Evolutionary conservation across 768 basidiomycete species (phyloP).

Genomic region (Termitomyces sp.): DNA sequence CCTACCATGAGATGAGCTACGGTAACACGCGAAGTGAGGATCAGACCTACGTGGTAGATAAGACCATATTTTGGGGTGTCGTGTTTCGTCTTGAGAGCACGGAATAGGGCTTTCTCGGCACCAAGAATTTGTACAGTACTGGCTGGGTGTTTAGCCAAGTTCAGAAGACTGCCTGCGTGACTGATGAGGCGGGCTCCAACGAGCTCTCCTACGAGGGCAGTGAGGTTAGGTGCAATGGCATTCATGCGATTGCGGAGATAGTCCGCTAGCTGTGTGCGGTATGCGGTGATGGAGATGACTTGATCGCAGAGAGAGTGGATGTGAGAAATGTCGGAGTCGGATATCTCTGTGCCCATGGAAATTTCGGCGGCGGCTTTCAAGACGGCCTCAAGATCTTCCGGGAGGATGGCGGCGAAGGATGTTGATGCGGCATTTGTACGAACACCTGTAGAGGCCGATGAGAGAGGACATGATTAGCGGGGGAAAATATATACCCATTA

Average conservation of each 20-base stretch:
- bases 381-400: slow-evolving; percentile 94
- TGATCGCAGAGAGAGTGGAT: slow-evolving; percentile 97
- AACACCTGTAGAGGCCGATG: slow-evolving; percentile 52
- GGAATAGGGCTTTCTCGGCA: slow-evolving; percentile 96
- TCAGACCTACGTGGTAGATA: slow-evolving; percentile 86
- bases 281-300: slow-evolving; percentile 92
- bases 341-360: slow-evolving; percentile 99
- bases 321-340: slow-evolving; percentile 93
- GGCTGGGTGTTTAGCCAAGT: slow-evolving; percentile 94
- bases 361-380: slow-evolving; percentile 95
- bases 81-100: slow-evolving; percentile 97
- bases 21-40: neutral
- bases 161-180: slow-evolving; percentile 93
- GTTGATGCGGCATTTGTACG: slow-evolving; percentile 89
- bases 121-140: slow-evolving; percentile 98
- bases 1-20: slow-evolving; percentile 35
- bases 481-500: slow-evolving; percentile 62
- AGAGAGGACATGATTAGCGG: neutral
- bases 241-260: slow-evolving; percentile 98
- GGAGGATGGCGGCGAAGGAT: slow-evolving; percentile 84
- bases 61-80: slow-evolving; percentile 99
- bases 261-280: slow-evolving; percentile 91
- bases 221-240: slow-evolving; percentile 96
- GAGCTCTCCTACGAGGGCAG: slow-evolving; percentile 86
- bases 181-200: slow-evolving; percentile 92